A percentile compares a stretch with the other conserved stretches of the same genome.
phyloP scores from a whole-genome alignment of 2,329 filamentous ascomycete genomes.

The Didymella segeticola region DNA sequence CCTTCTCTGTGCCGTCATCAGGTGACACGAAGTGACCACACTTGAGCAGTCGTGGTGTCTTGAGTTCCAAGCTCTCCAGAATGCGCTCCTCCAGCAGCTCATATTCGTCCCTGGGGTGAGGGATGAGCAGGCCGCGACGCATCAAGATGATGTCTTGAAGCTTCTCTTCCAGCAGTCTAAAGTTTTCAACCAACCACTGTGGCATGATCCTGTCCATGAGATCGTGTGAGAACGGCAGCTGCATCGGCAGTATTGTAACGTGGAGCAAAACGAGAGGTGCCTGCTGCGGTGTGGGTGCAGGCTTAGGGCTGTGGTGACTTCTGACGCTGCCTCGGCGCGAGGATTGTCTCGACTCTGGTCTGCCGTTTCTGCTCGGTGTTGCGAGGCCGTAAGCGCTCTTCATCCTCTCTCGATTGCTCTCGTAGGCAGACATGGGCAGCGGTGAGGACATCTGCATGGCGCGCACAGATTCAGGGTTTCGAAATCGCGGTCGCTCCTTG shows the following conservation, averaged over 20 bases:
- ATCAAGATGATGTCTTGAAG: constrained; percentile 73
- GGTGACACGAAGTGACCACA: constrained; percentile 74
- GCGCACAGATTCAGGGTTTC: constrained; percentile 72
- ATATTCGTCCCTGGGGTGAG: constrained; percentile 81
- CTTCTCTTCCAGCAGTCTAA: constrained; percentile 72
- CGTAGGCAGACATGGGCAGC: constrained; percentile 37
- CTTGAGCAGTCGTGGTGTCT: constrained; percentile 72
- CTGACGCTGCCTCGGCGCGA: constrained; percentile 36
- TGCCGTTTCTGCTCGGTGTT: constrained; percentile 40
- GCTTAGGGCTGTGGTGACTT: constrained; percentile 38
- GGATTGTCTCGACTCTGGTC: constrained; percentile 44
- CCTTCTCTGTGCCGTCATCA: constrained; percentile 48
- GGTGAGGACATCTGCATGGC: constrained; percentile 75
- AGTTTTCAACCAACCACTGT: constrained; percentile 62
- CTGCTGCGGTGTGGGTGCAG: constrained; percentile 50
- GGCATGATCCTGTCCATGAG: constrained; percentile 60
- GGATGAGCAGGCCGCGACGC: constrained; percentile 75
- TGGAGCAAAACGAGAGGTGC: constrained; percentile 79
- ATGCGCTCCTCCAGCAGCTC: constrained; percentile 80
- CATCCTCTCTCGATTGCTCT: constrained; percentile 38
- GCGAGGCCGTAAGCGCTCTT: constrained; percentile 43
- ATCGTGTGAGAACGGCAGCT: constrained; percentile 65
- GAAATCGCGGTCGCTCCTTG: constrained; percentile 69
- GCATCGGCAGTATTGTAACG: constrained; percentile 75
- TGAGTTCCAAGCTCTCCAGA: constrained; percentile 75